Evolutionary conservation across 345 rosid genomes (phyloP).

Genomic region (Syzygium aqueum): DNA sequence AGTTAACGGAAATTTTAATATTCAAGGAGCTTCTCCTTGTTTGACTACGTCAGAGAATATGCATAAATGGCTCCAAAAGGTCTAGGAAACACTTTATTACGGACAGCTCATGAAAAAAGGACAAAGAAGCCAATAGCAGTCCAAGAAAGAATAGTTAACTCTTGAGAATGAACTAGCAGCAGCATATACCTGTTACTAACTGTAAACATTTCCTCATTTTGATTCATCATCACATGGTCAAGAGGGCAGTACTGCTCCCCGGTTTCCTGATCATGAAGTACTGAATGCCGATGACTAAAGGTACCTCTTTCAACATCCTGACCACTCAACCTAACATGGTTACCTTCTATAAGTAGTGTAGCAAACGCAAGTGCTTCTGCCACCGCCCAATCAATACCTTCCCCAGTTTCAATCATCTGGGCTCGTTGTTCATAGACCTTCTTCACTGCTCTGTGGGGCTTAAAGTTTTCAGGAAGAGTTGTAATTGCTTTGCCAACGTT

Average conservation of each 20-base stretch:
- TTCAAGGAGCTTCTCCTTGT: background rate
- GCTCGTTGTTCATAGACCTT: slow-evolving; percentile 13
- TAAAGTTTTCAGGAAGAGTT: slow-evolving; percentile 8
- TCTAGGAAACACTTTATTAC: background rate
- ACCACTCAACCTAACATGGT: slow-evolving; percentile 14
- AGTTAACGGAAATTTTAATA: background rate
- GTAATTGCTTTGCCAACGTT: slow-evolving; percentile 16
- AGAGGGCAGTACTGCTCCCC: slow-evolving; percentile 11
- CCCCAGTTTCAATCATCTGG: slow-evolving; percentile 15
- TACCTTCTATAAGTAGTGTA: slow-evolving; percentile 9
- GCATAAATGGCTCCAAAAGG: background rate
- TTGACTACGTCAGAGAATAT: background rate
- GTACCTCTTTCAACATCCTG: slow-evolving; percentile 18
- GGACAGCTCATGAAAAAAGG: background rate
- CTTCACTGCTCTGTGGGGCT: slow-evolving; percentile 14
- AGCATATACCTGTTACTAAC: slow-evolving; percentile 12
- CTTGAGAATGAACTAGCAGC: background rate
- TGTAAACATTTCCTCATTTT: slow-evolving; percentile 18
- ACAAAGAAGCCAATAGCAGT: no score
- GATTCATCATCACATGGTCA: slow-evolving; percentile 14
- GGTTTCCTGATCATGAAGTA: slow-evolving; percentile 15
- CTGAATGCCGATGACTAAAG: slow-evolving; percentile 17
- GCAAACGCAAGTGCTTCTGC: slow-evolving; percentile 19
- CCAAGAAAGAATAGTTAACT: background rate
- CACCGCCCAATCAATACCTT: slow-evolving; percentile 16